These are phyloP conservation scores for Ogataea ramenticola DNA, from an alignment of 805 yeast genomes.

Conservation along the genomic window DNA sequence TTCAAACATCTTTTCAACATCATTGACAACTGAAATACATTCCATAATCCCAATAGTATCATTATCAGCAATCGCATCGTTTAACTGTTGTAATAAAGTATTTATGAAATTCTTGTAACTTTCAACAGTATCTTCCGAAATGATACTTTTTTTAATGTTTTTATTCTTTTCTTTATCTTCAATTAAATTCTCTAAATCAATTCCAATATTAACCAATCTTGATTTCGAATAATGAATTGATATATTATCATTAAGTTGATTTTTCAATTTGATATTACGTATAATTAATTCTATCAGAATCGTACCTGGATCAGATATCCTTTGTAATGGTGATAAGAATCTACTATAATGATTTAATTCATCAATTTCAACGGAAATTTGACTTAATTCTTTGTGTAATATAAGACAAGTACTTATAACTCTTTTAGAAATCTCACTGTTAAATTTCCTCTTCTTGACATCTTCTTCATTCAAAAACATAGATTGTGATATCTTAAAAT, in stretches of 20 bases:
- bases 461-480: constrained; percentile 14
- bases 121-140: constrained; percentile 34
- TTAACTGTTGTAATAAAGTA: constrained; percentile 50
- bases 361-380: constrained; percentile 39
- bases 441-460: constrained; percentile 33
- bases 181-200: constrained; percentile 42
- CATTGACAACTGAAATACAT: constrained; percentile 58
- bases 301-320: constrained; percentile 47
- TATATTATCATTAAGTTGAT: constrained; percentile 42
- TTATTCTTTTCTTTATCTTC: constrained; percentile 10
- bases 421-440: constrained; percentile 45
- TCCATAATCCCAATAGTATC: constrained; percentile 57
- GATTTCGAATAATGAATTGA: constrained; percentile 60
- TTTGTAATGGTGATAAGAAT: constrained; percentile 35
- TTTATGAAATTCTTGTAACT: constrained; percentile 56
- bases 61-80: constrained; percentile 42
- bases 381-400: constrained; percentile 32
- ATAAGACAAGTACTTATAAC: constrained; percentile 46
- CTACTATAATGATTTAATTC: constrained; percentile 36
- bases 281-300: constrained; percentile 36
- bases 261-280: constrained; percentile 42
- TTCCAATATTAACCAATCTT: constrained; percentile 56
- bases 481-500: constrained; percentile 33
- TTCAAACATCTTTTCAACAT: constrained; percentile 70
- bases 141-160: constrained; percentile 11